phyloP scores from a whole-genome alignment of 2,329 filamentous ascomycete genomes.

The Ceratocystis variospora region DNA sequence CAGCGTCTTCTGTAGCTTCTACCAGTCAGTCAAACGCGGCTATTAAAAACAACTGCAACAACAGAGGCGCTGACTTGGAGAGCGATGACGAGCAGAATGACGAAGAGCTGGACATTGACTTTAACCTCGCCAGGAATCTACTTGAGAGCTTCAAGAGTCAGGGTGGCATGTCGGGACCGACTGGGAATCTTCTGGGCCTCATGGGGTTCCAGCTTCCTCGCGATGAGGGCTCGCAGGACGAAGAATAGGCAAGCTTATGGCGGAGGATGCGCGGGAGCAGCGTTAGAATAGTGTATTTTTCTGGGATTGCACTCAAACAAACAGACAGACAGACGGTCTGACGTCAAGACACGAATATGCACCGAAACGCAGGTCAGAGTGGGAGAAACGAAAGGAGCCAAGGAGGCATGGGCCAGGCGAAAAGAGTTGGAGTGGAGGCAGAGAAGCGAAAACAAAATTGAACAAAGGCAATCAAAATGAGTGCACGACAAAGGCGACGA shows the following conservation, averaged over 20 bases:
- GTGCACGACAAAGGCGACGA: no score
- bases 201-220: constrained; percentile 73
- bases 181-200: constrained; percentile 72
- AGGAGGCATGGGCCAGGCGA: neutral
- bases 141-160: constrained; percentile 89
- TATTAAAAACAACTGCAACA: neutral
- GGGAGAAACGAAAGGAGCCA: neutral
- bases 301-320: no score
- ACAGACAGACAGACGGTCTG: no score
- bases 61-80: constrained; percentile 22
- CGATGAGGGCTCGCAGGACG: constrained; percentile 49
- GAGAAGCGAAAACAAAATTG: no score
- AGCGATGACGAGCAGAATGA: constrained; percentile 36
- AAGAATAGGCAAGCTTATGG: constrained; percentile 15
- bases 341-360: no score
- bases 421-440: no score
- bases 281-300: neutral
- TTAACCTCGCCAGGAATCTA: constrained; percentile 78
- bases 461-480: no score
- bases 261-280: neutral
- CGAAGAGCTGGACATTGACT: constrained; percentile 61
- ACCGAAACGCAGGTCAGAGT: no score
- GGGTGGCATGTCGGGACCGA: constrained; percentile 70
- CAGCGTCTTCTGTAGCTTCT: neutral
- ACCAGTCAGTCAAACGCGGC: neutral